A percentile compares a stretch with the other conserved stretches of the same genome.
These are phyloP conservation scores for Rhododendron williamsianum DNA, from an alignment of 148 eudicot species.

Conservation along the genomic window DNA sequence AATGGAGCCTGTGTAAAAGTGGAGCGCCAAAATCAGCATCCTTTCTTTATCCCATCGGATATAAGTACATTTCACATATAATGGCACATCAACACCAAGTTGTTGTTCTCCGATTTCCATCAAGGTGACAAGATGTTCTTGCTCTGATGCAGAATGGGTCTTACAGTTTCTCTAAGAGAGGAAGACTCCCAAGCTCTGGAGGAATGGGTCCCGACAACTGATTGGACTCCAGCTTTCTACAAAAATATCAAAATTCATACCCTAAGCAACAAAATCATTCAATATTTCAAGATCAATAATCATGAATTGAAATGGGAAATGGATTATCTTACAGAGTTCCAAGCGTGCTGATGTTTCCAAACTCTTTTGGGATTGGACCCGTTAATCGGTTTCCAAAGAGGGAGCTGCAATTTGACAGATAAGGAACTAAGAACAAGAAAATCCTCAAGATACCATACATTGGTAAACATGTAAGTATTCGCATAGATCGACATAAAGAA, in stretches of 20 bases:
- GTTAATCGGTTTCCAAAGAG: constrained; percentile 32
- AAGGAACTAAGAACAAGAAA: not conserved
- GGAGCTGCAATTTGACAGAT: constrained; percentile 12
- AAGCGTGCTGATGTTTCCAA: constrained; percentile 33
- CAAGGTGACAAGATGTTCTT: not conserved
- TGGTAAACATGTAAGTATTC: not conserved
- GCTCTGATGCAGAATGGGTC: not conserved
- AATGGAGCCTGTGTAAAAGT: no score
- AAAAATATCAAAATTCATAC: not conserved
- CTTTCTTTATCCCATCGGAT: no score
- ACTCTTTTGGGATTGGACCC: constrained; percentile 29
- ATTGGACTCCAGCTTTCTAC: not conserved
- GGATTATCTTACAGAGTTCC: constrained; percentile 13
- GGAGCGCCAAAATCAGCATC: no score
- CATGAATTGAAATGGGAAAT: not conserved
- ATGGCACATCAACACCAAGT: no score
- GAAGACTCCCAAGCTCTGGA: not conserved
- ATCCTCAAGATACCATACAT: not conserved
- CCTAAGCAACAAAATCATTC: not conserved
- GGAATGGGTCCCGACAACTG: not conserved
- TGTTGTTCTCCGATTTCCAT: no score
- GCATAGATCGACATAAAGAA: no score
- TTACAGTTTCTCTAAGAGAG: not conserved
- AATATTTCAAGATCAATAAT: not conserved
- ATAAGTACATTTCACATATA: no score